Base-by-base conservation (phyloP, 441 rosid genomes). In the Jatropha multifida region DNA sequence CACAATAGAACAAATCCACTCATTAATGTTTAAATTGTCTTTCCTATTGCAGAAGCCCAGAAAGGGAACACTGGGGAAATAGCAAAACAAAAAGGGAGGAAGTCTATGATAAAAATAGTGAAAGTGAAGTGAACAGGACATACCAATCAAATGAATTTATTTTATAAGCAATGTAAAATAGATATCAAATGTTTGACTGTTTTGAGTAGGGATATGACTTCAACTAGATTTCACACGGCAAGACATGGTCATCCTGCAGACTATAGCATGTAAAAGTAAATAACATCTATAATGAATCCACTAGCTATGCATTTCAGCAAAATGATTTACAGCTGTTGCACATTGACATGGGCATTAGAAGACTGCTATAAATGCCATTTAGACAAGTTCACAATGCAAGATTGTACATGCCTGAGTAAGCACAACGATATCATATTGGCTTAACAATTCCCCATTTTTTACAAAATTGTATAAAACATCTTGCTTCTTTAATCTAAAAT, bases 251-350 rank as follows among this genome's bases (percentile, higher is more conserved):
- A 51, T 63, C 38, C 51, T 32, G 18, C 55, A 58, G 26, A 13
- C 14, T 13, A 40, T 41, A 23, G 2, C 13, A 49, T 15, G 64
- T 27, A 70, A 40, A 69, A 32, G 23, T 42, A 67, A 51, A 9
- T 38, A 41, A 12, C 2, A 61, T 23, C 40, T 46, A 54, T 18
- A 61, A 10, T n/a, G 40, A 44, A 65, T 46, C 70, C 55, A 59
- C 27, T 44, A 65, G 49, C 15, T 48, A 56, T 51, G 46, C 5
- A 77, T 37, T 44, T 66, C 5, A 12, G 68, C 76, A 52, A 73
- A 67, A 67, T 48, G 26, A 42, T 40, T 37, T 20, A 61, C 9
- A 13, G 52, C 37, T 37, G 54, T 60, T 18, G 7, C 40, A 3
- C 1, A 40, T 14, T 38, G 44, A 41, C 4, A n/a, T 1, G 12